Base-by-base conservation (phyloP, 768 basidiomycete genomes). In the Atractiella rhizophila region DNA sequence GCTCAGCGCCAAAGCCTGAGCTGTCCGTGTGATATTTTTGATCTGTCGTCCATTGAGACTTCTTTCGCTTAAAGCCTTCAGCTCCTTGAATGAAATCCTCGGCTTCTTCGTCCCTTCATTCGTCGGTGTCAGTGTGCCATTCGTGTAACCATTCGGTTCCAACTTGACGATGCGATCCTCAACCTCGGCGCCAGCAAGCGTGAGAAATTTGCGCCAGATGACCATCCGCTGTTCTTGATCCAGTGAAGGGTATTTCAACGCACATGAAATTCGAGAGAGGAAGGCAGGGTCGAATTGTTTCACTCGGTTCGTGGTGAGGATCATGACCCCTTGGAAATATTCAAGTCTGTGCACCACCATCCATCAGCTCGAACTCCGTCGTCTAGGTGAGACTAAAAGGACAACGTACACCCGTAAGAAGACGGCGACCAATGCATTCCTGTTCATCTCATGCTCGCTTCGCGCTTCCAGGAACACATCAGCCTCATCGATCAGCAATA, bases 221-320 rank as follows among this genome's bases (percentile, higher is more conserved):
- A n/a, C n/a, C n/a, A n/a, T n/a, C 0, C 48, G 29, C 0, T 35
- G 24, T 0, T 29, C 3, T 24, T 19, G 8, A 19, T 46, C 45
- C 15, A 48, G 44, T 13, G 42, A 40, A 20, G 48, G 21, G 40
- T 42, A 48, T 13, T 23, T 28, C 1, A 48, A 16, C 19, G 47
- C 45, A 21, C 45, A 28, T 12, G 40, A 34, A 33, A 48, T 45
- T 11, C 48, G 45, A 5, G 35, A 37, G 3, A 48, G 35, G 41
- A 48, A 48, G 8, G 48, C 48, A 12, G 41, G 40, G 35, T 48
- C 48, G 35, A 48, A 48, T 2, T 30, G 6, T 11, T 39, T 18
- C 12, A 45, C 40, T 15, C 37, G 23, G 31, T 48, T 48, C 7
- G 48, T 48, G 13, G 48, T 48, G 18, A 48, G 37, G 10, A 48